Percentiles rank a stretch among this genome's conserved stretches.
Conservation (phyloP, 306 rosid species). For the Castanopsis chinensis region DNA sequence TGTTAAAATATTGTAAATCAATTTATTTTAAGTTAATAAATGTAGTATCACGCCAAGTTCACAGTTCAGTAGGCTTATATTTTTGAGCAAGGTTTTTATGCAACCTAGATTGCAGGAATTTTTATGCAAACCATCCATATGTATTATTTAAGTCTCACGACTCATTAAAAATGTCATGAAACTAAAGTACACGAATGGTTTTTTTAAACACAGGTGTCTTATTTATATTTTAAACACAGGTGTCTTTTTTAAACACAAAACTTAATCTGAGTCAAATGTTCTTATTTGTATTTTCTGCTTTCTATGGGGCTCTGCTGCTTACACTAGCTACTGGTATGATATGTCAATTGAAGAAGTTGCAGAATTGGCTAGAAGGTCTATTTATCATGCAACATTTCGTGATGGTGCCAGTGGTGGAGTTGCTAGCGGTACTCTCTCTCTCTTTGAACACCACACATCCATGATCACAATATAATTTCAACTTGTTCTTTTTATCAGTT, state of each 20-base stretch:
- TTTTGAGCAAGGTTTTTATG: too few relatives aligned
- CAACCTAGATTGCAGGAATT: too few relatives aligned
- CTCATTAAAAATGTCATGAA: too few relatives aligned
- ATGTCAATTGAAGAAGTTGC: conserved; percentile 82
- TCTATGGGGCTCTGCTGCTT: neutral
- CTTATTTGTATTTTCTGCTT: neutral
- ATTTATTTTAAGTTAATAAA: neutral
- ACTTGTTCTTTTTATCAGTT: conserved; percentile 38
- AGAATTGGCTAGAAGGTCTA: conserved; percentile 83
- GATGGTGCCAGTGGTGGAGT: conserved; percentile 99
- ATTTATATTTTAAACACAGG: too few relatives aligned
- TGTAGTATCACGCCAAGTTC: neutral
- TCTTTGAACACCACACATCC: too few relatives aligned
- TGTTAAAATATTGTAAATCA: conserved; percentile 11
- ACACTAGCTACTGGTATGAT: conserved; percentile 67
- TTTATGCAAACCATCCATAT: too few relatives aligned
- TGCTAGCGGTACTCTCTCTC: conserved; percentile 65
- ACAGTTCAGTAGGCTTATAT: neutral
- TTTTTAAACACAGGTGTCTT: too few relatives aligned
- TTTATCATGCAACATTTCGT: conserved; percentile 96
- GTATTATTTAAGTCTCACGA: too few relatives aligned
- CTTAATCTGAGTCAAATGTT: too few relatives aligned
- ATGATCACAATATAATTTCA: neutral
- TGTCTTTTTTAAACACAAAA: too few relatives aligned
- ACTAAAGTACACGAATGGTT: too few relatives aligned